Base-by-base conservation (phyloP, 2,329 filamentous ascomycete genomes). In the Fusarium tupiense region DNA sequence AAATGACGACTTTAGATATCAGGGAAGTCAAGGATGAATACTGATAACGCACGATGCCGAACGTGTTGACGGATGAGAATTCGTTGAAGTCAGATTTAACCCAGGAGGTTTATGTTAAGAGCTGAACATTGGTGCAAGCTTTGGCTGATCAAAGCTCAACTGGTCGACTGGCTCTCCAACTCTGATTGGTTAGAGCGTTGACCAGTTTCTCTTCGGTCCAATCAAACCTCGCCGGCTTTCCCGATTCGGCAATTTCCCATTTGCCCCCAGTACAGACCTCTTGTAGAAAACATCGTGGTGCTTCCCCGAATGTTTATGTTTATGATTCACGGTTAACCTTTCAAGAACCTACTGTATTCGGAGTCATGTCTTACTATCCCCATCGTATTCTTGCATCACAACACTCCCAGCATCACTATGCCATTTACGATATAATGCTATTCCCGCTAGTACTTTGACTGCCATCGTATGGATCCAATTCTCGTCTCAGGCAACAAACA, bases 301-400 rank as follows among this genome's bases (percentile, higher is more conserved):
- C 6, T 53, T 26, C n/a, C 7, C 24, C 2, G n/a, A 12, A 13
- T 22, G 33, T 12, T 38, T 53, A 7, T 16, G 2, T 26, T 38
- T 6, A 8, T 26, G 9, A 22, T 22, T 38, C 17, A 13, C 2
- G 4, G 8, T 17, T 9, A 37, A 22, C 1, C 5, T 26, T 14
- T 8, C 1, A 3, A 20, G 13, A 9, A 6, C 6, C 9, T 12
- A 2, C 17, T 38, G 13, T 53, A 26, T 26, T 26, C 10, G 2
- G 19, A 26, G 13, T 3, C n/a, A 37, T 53, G 50, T 37, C 6
- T 37, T 37, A 37, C 19, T 7, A 53, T 37, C 3, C 33, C n/a
- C 3, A 26, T 37, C 9, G 13, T 9, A 37, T 24, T 52, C 8
- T 8, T 4, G 16, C 22, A 19, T 24, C 49, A 13, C 5, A 2